phyloP scores from a whole-genome alignment of 352 stramenopile genomes.

The Phytophthora macrochlamydospora region DNA sequence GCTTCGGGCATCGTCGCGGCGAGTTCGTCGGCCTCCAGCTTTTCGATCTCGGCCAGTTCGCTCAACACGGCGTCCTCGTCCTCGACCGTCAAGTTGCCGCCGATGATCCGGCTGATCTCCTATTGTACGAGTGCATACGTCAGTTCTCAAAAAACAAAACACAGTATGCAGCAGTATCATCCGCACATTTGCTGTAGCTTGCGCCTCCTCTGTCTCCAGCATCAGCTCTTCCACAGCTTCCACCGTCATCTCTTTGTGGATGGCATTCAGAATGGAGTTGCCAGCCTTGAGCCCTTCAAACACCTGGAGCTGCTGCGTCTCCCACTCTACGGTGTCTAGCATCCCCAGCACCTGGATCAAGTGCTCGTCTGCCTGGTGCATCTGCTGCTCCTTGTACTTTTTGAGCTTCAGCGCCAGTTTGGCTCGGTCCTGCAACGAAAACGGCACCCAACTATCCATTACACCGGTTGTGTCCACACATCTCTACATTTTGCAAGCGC shows the following conservation, averaged over 20 bases:
- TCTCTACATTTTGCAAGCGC: background rate
- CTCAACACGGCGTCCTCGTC: slow-evolving; percentile 87
- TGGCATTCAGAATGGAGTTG: slow-evolving; percentile 87
- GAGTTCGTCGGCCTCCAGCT: slow-evolving; percentile 63
- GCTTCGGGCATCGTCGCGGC: slow-evolving; percentile 64
- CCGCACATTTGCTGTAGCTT: slow-evolving; percentile 74
- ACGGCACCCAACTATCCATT: too few relatives aligned
- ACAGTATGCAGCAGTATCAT: slow-evolving; percentile 2
- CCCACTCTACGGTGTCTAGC: slow-evolving; percentile 90
- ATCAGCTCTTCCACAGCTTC: slow-evolving; percentile 90
- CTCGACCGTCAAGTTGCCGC: slow-evolving; percentile 73
- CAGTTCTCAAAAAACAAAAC: background rate
- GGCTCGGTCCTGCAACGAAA: slow-evolving; percentile 63
- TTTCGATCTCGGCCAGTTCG: slow-evolving; percentile 87
- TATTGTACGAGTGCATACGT: slow-evolving; percentile 23
- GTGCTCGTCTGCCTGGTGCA: slow-evolving; percentile 85
- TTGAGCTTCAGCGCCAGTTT: slow-evolving; percentile 89
- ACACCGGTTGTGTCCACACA: too few relatives aligned
- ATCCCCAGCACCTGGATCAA: slow-evolving; percentile 87
- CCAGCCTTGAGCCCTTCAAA: slow-evolving; percentile 89
- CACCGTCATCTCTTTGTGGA: slow-evolving; percentile 90
- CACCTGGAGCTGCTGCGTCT: slow-evolving; percentile 87
- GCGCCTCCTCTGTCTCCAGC: slow-evolving; percentile 88
- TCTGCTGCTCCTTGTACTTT: slow-evolving; percentile 91
- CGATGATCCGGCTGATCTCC: slow-evolving; percentile 89